Percentiles rank a stretch among this genome's conserved stretches.
Conservation (phyloP, 306 rosid species). For the Prosopis cineraria region DNA sequence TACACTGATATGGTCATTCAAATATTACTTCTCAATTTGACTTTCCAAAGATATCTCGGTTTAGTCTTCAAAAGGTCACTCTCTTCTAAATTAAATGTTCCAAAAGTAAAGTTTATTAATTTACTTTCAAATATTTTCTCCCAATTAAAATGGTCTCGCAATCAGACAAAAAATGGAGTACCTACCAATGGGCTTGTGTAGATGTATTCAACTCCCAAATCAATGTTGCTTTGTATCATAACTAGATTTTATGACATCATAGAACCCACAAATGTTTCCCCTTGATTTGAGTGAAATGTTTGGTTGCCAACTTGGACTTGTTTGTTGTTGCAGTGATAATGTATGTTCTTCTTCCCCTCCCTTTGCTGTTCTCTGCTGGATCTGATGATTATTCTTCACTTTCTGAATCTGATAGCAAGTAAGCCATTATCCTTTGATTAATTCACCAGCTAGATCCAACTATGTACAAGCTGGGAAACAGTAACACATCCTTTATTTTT, state of each 20-base stretch:
- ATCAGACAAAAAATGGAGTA: background rate
- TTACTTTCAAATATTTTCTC: background rate
- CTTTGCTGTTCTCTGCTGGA: slow-evolving; percentile 62
- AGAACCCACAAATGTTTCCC: background rate
- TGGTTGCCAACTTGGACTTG: background rate
- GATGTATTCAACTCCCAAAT: background rate
- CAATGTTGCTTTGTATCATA: background rate
- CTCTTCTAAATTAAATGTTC: background rate
- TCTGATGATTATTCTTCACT: slow-evolving; percentile 48
- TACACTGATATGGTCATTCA: background rate
- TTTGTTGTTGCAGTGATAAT: slow-evolving; percentile 58
- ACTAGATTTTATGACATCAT: background rate
- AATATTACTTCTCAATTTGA: background rate
- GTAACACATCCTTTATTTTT: background rate
- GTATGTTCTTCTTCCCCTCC: slow-evolving; percentile 81
- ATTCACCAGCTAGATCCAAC: background rate
- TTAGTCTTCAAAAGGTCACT: background rate
- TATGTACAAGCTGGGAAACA: slow-evolving; percentile 1
- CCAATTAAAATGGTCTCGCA: background rate
- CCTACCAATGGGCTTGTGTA: background rate
- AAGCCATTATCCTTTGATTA: slow-evolving; percentile 22
- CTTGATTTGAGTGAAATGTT: slow-evolving; percentile 13
- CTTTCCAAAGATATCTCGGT: background rate
- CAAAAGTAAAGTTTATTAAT: background rate
- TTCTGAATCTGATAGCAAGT: slow-evolving; percentile 59